Base-by-base conservation (phyloP, 805 yeast species). In the Wickerhamiella australiensis region DNA sequence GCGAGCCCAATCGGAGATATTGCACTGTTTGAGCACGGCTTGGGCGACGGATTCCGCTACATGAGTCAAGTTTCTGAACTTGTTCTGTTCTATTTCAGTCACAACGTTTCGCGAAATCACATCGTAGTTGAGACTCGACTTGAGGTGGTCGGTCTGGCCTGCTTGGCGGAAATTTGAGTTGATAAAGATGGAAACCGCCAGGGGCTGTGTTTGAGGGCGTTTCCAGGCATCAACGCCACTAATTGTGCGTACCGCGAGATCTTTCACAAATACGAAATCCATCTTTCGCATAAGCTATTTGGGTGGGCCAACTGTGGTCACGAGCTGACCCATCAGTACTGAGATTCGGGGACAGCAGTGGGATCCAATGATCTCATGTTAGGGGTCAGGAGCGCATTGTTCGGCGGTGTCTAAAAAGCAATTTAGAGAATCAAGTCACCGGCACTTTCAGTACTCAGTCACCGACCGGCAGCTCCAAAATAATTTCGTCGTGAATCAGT, bases 121-220 rank as follows among this genome's bases (percentile, higher is more conserved):
- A 1, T 95, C 96, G 64, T 90, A 90, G 65, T 90, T 90, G 54
- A 90, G 74, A 4, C 96, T 82, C 59, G 82, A 78, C 52, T 77
- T 75, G 57, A 90, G 71, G 60, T 88, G 90, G 65, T 90, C 97
- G 0, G 80, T 76, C 11, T 67, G 65, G n/a, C 90, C 78, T n/a
- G 95, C 88, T 50, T 74, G 68, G 21, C 74, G 69, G 58, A 88
- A 82, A 57, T 79, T 78, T 0, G 95, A 83, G 29, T 68, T 67
- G 53, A 85, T 72, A 41, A 72, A 69, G 22, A 84, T 70, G 9
- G 82, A 74, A 5, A 85, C 68, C 2, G 67, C 60, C 21, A 84
- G 71, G 3, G 86, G 85, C 58, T 85, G 94, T 1, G 80, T 73
- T 18, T 62, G 73, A 3, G 77, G 74, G 50, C 82, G 69, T 52